These are phyloP conservation scores for Asclepias syriaca DNA, from an alignment of 257 asterid species.

Conservation along the genomic window DNA sequence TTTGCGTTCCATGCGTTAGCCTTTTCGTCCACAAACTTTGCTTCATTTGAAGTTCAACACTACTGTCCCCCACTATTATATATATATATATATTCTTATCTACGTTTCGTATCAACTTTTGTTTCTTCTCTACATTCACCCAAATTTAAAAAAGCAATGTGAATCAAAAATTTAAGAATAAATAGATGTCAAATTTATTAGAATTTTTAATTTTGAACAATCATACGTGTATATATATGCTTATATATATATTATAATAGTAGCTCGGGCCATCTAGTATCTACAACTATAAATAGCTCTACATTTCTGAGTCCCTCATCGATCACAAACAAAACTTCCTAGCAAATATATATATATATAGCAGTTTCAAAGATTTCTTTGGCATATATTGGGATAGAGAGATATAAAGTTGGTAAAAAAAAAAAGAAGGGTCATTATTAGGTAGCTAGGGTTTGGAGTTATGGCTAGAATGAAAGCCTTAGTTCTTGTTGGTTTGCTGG, in stretches of 20 bases:
- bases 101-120: no score
- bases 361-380: background rate
- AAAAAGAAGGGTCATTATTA: no score
- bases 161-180: no score
- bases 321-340: conserved; percentile 7
- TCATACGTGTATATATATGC: no score
- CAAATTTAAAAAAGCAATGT: no score
- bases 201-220: no score
- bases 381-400: background rate
- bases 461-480: conserved; percentile 35
- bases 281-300: conserved; percentile 47
- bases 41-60: conserved; percentile 8
- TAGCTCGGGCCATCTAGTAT: background rate
- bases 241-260: background rate
- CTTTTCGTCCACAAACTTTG: conserved; percentile 26
- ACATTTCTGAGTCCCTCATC: background rate
- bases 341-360: conserved; percentile 2
- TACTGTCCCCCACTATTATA: no score
- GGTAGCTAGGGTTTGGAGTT: background rate
- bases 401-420: no score
- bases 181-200: no score
- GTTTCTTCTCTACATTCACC: no score
- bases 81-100: no score
- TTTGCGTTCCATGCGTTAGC: conserved; percentile 23
- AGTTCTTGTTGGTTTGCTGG: conserved; percentile 21